Base-by-base conservation (phyloP, 495 filamentous ascomycete species). In the Tuber magnatum region DNA sequence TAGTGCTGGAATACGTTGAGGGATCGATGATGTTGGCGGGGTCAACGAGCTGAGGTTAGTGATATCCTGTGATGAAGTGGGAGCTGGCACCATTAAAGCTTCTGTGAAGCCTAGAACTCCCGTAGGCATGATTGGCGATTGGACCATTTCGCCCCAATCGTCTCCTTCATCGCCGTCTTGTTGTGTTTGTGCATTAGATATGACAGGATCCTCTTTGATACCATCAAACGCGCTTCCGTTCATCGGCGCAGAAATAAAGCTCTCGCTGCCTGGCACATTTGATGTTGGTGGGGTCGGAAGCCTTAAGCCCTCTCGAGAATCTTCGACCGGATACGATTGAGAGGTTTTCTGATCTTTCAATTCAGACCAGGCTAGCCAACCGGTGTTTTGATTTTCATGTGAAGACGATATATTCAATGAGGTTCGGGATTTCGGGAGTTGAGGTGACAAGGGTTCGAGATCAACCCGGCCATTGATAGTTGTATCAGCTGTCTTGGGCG, bases 61-160 rank as follows among this genome's bases (percentile, higher is more conserved):
- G 68, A 72, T 73, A 61, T 44, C 70, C 20, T n/a, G 74, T 75
- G 44, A 71, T 42, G n/a, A 72, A 1, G 75, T 51, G 32, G 77
- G 73, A 14, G 56, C 28, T 32, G 28, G 28, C 28, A 65, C n/a
- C 56, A 28, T 35, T 5, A 65, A 16, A 65, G 65, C n/a, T 71
- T 76, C 28, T 73, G 73, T n/a, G 61, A 65, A 73, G 73, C 72
- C 40, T 28, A 56, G 18, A 79, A 75, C 71, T 69, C 16, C 71
- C 22, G 39, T 68, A 56, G 80, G 72, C 73, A 71, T 75, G 48
- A 71, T 44, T 72, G 83, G 83, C 3, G 83, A 83, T 73, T 83
- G 78, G 43, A 84, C 79, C 82, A 84, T 83, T 74, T 84, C 83
- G 20, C 84, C 84, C 84, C 84, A 85, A 51, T 85, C 84, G 48